phyloP scores from a whole-genome alignment of 192 early-diverging fungal species.

The Coemansia sp. region DNA sequence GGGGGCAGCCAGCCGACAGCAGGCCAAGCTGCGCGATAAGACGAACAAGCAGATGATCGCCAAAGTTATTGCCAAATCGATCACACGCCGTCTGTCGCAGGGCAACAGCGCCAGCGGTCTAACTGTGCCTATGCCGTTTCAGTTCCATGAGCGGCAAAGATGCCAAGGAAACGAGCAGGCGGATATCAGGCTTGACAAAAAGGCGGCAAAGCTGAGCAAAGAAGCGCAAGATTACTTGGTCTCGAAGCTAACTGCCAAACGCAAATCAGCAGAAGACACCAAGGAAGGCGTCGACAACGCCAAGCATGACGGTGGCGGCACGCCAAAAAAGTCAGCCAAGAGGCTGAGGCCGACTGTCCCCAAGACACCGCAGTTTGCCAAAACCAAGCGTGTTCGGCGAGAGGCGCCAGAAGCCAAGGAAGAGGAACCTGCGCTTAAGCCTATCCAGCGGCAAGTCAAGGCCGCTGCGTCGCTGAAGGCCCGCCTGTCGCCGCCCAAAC shows the following conservation, averaged over 20 bases:
- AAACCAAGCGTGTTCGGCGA: slow-evolving; percentile 33
- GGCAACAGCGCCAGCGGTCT: slow-evolving; percentile 3
- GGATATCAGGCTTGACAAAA: neutral
- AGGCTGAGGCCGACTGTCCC: slow-evolving; percentile 33
- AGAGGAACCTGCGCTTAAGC: neutral
- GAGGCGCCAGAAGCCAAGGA: slow-evolving; percentile 1
- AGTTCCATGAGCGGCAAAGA: slow-evolving; percentile 21
- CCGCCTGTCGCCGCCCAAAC: slow-evolving; percentile 27
- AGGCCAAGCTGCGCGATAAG: slow-evolving; percentile 44
- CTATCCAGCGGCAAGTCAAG: slow-evolving; percentile 1
- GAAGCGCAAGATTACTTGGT: slow-evolving; percentile 17
- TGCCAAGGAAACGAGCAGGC: neutral
- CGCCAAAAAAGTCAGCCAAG: slow-evolving; percentile 6
- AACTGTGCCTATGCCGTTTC: slow-evolving; percentile 44
- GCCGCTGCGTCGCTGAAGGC: neutral
- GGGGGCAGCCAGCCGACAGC: slow-evolving; percentile 28
- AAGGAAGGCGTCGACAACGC: neutral
- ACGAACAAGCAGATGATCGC: slow-evolving; percentile 25
- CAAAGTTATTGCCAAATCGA: slow-evolving; percentile 32
- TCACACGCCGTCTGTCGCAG: slow-evolving; percentile 17
- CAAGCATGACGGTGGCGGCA: neutral
- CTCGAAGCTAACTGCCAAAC: slow-evolving; percentile 24
- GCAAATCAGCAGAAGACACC: slow-evolving; percentile 4
- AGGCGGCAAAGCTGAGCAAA: slow-evolving; percentile 10
- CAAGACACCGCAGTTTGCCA: slow-evolving; percentile 48